These are phyloP conservation scores for Auricularia sp. DNA, from an alignment of 768 basidiomycete genomes.

Conservation along the genomic window DNA sequence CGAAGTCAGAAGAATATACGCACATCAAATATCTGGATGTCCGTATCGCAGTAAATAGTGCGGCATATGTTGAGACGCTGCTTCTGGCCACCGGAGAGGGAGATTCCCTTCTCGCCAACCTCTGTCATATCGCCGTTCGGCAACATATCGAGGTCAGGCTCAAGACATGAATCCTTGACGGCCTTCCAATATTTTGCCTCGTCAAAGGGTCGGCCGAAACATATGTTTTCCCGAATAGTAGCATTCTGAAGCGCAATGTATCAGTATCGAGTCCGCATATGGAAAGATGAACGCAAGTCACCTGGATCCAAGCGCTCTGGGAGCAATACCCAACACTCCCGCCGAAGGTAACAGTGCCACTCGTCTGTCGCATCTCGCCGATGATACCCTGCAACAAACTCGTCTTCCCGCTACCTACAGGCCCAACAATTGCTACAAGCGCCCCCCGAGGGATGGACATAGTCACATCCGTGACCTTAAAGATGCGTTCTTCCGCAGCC, in stretches of 20 bases:
- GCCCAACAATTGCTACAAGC: constrained; percentile 70
- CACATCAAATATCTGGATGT: constrained; percentile 85
- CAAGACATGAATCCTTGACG: constrained; percentile 64
- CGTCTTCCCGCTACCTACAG: constrained; percentile 20
- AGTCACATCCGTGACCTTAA: constrained; percentile 54
- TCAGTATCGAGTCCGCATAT: too few species aligned
- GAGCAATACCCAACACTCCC: constrained; percentile 60
- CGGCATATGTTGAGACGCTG: constrained; percentile 81
- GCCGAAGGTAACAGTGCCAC: constrained; percentile 47
- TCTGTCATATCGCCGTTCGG: constrained; percentile 72
- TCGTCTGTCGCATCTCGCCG: constrained; percentile 55
- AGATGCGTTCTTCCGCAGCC: too few species aligned
- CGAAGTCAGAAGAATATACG: too few species aligned
- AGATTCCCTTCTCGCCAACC: constrained; percentile 81
- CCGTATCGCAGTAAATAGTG: constrained; percentile 75
- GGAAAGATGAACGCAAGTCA: too few species aligned
- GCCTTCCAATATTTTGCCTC: constrained; percentile 76
- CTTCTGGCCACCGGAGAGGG: constrained; percentile 72
- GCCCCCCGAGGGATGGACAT: constrained; percentile 64
- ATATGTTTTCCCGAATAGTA: constrained; percentile 81
- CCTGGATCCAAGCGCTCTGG: constrained; percentile 74
- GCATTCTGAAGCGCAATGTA: too few species aligned
- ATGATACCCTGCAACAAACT: constrained; percentile 64
- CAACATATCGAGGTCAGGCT: constrained; percentile 70
- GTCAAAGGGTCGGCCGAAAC: constrained; percentile 77